Evolutionary conservation across 2,329 filamentous ascomycete genomes (phyloP).

Genomic region (Monascus ruber): DNA sequence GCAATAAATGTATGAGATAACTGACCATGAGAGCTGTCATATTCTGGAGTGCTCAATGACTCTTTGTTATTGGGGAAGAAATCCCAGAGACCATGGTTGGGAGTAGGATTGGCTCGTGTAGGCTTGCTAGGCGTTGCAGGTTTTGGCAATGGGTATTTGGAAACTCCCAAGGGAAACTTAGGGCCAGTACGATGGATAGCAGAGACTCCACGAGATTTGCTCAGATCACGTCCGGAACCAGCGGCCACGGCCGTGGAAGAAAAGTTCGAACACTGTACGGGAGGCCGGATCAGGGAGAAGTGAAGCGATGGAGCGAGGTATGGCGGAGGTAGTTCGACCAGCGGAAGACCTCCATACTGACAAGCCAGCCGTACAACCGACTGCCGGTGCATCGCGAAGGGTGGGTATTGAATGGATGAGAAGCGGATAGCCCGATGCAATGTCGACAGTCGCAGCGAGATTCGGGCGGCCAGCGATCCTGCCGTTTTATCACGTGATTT

Average conservation of each 20-base stretch:
- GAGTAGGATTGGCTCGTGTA: slow-evolving; percentile 42
- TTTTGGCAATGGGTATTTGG: slow-evolving; percentile 58
- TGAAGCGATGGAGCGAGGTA: slow-evolving; percentile 34
- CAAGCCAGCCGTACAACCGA: slow-evolving; percentile 21
- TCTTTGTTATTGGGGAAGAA: slow-evolving; percentile 70
- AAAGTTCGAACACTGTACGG: slow-evolving; percentile 32
- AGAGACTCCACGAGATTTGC: slow-evolving; percentile 69
- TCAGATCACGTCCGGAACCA: slow-evolving; percentile 57
- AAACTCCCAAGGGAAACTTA: slow-evolving; percentile 62
- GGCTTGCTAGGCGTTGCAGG: slow-evolving; percentile 51
- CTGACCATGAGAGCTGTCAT: slow-evolving; percentile 58
- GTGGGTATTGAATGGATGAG: too few species aligned
- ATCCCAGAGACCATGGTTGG: slow-evolving; percentile 78
- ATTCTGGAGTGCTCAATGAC: slow-evolving; percentile 59
- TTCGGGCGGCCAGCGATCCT: too few species aligned
- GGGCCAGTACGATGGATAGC: slow-evolving; percentile 67
- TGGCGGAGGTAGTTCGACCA: slow-evolving; percentile 30
- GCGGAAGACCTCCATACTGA: slow-evolving; percentile 19
- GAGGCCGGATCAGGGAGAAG: slow-evolving; percentile 21
- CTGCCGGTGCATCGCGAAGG: slow-evolving; percentile 25
- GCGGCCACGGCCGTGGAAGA: slow-evolving; percentile 42
- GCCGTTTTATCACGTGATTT: too few species aligned
- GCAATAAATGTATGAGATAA: neutral
- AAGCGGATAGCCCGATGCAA: too few species aligned
- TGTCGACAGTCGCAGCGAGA: too few species aligned